Evolutionary conservation across 345 rosid species (phyloP).

Genomic region (Sisymbrium irio): DNA sequence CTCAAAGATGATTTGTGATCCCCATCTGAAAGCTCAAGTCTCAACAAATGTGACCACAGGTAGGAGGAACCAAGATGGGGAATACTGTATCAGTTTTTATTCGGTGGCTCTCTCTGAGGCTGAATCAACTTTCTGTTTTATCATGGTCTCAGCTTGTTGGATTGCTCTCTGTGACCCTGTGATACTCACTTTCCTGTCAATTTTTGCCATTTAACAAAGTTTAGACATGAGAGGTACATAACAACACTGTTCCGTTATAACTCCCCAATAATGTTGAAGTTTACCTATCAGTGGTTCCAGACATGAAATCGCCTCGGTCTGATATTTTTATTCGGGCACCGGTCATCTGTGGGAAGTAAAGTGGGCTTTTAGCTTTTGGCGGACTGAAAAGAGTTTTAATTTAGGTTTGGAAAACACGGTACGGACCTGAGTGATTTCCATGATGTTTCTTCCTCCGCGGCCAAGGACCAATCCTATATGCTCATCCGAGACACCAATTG

Average conservation of each 20-base stretch:
- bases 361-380: background rate
- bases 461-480: conserved; percentile 97
- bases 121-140: conserved; percentile 84
- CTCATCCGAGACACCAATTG: conserved; percentile 87
- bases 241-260: background rate
- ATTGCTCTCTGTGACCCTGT: conserved; percentile 89
- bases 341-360: conserved; percentile 55
- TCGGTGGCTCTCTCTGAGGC: conserved; percentile 78
- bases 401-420: background rate
- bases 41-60: conserved; percentile 20
- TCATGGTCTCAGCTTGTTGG: conserved; percentile 86
- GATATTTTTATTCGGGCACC: conserved; percentile 95
- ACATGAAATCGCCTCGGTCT: conserved; percentile 90
- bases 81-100: conserved; percentile 20
- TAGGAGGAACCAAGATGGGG: conserved; percentile 15
- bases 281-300: conserved; percentile 93
- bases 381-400: background rate
- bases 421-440: conserved; percentile 91
- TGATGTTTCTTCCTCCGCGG: conserved; percentile 93
- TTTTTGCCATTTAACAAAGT: conserved; percentile 5
- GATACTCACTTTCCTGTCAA: conserved; percentile 88
- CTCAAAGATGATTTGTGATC: conserved; percentile 23
- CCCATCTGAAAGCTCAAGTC: conserved; percentile 27
- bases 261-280: background rate
- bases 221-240: conserved; percentile 14